A percentile compares a stretch with the other conserved stretches of the same genome.
These are phyloP conservation scores for Scopulariopsis brevicaulis DNA, from an alignment of 2,329 filamentous ascomycete genomes.

Conservation along the genomic window DNA sequence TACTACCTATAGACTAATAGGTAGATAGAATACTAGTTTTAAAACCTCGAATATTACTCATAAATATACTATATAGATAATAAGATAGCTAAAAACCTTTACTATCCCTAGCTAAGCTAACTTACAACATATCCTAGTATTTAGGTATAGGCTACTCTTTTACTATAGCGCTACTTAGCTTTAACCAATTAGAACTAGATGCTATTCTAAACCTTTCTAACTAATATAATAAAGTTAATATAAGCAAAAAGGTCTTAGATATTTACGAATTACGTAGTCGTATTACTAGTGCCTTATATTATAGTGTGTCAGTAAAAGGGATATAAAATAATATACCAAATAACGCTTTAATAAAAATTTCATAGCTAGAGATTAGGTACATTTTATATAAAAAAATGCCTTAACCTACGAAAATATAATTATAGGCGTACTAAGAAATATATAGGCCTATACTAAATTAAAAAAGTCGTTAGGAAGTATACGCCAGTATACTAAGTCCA, in stretches of 20 bases:
- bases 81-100: slow-evolving; percentile 4
- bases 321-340: neutral
- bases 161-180: neutral
- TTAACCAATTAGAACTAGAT: neutral
- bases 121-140: slow-evolving; percentile 1
- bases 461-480: neutral
- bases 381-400: neutral
- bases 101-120: slow-evolving; percentile 2
- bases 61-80: slow-evolving; percentile 4
- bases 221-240: neutral
- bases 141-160: neutral
- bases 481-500: neutral
- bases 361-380: neutral
- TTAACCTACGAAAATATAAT: neutral
- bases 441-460: neutral
- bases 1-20: neutral
- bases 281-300: neutral
- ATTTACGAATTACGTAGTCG: neutral
- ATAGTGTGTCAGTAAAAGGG: neutral
- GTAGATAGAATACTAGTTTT: neutral
- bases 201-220: neutral
- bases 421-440: neutral
- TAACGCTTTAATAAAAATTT: neutral
- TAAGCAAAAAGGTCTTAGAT: neutral
- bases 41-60: slow-evolving; percentile 4